Evolutionary conservation across 176 grass and related monocot species (phyloP).

Genomic region (Rhynchospora tenuis): DNA sequence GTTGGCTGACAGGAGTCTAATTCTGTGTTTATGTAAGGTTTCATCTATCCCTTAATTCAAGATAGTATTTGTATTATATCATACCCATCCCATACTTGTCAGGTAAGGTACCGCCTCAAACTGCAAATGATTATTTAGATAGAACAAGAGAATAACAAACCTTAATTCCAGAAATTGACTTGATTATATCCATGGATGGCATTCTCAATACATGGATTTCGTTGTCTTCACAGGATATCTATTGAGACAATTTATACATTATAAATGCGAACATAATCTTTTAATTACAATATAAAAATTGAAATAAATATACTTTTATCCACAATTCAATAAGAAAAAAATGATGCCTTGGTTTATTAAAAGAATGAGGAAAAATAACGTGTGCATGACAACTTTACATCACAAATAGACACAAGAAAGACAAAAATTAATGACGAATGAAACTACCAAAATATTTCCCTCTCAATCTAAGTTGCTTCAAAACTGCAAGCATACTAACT

Average conservation of each 20-base stretch:
- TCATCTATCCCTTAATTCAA: neutral
- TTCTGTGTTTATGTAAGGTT: neutral
- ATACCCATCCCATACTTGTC: neutral
- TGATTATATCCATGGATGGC: conserved; percentile 93
- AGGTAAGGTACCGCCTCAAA: neutral
- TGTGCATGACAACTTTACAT: neutral
- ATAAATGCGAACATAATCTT: neutral
- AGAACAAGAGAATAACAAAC: conserved; percentile 34
- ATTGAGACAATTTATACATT: conserved; percentile 18
- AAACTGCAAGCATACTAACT: neutral
- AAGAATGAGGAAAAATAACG: neutral
- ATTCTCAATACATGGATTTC: conserved; percentile 75
- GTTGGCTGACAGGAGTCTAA: neutral
- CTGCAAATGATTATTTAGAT: neutral
- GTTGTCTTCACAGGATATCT: conserved; percentile 84
- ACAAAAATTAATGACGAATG: neutral
- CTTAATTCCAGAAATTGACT: conserved; percentile 88
- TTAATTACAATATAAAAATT: neutral
- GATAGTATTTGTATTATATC: neutral
- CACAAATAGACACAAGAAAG: neutral
- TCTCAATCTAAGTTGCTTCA: neutral
- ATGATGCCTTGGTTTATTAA: neutral
- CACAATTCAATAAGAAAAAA: neutral
- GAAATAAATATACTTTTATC: neutral
- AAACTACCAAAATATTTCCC: neutral